These are phyloP conservation scores for Phytophthora lateralis DNA, from an alignment of 352 stramenopile genomes.

Conservation along the genomic window DNA sequence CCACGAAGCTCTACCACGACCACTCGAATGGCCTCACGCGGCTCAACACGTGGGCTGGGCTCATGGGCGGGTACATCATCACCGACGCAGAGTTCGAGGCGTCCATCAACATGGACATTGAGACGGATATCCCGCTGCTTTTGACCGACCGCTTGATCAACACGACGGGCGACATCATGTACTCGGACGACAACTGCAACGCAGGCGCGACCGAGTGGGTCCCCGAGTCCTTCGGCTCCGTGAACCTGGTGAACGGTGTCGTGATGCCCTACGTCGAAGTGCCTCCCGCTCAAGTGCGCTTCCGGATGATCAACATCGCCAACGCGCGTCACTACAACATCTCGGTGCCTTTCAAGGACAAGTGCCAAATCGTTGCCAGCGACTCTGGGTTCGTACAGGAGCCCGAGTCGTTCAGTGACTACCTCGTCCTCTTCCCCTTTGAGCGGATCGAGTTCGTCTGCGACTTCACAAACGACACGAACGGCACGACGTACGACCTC, in stretches of 20 bases:
- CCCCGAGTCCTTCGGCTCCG: slow-evolving; percentile 54
- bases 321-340: slow-evolving; percentile 84
- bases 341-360: slow-evolving; percentile 63
- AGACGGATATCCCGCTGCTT: slow-evolving; percentile 57
- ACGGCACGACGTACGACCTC: slow-evolving; percentile 58
- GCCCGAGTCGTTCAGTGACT: slow-evolving; percentile 15
- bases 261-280: slow-evolving; percentile 76
- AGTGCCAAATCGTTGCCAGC: slow-evolving; percentile 61
- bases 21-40: slow-evolving; percentile 59
- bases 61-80: slow-evolving; percentile 62
- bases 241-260: slow-evolving; percentile 64
- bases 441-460: slow-evolving; percentile 65
- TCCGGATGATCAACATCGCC: slow-evolving; percentile 62
- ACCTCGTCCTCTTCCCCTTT: slow-evolving; percentile 49
- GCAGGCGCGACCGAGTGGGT: slow-evolving; percentile 47
- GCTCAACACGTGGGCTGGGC: slow-evolving; percentile 64
- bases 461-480: slow-evolving; percentile 46
- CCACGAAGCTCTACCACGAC: slow-evolving; percentile 67
- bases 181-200: slow-evolving; percentile 60
- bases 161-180: slow-evolving; percentile 45
- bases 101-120: slow-evolving; percentile 54
- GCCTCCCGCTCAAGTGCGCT: slow-evolving; percentile 66
- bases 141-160: slow-evolving; percentile 50
- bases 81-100: slow-evolving; percentile 45
- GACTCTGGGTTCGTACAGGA: slow-evolving; percentile 66